Base-by-base conservation (phyloP, 148 eudicot genomes). In the Mesembryanthemum crystallinum region DNA sequence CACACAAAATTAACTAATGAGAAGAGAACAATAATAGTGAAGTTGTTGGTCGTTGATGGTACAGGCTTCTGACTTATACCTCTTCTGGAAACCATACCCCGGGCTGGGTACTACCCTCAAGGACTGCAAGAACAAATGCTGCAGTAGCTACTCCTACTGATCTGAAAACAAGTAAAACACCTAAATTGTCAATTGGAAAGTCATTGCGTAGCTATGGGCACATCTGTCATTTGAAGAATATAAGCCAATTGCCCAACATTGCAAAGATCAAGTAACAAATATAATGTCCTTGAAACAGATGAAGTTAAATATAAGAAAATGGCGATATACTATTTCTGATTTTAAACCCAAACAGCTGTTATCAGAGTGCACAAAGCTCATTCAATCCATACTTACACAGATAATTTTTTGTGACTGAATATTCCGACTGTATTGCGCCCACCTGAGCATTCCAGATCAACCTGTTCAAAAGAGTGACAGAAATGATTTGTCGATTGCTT, bases 11-110 rank as follows among this genome's bases (percentile, higher is more conserved):
- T 25, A 80, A 68, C 25, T 51, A 73, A 37, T 49, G 25, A 63
- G n/a, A 67, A 8, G 6, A 28, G 32, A 71, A 30, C 27, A 49
- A 45, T 47, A 33, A 25, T 18, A 61, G 14, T 35, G 43, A 13
- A n/a, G 23, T 29, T 73, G 4, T 27, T 39, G 15, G 7, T 20
- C 15, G 21, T 64, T 17, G 17, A 74, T 21, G 7, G 30, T 64
- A 45, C 17, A 25, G 66, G 63, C 21, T 75, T 64, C 58, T 45
- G n/a, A 62, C 45, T n/a, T n/a, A 37, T 89, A 95, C 98, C 98
- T 95, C 97, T 84, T 95, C 98, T 0, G 98, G 98, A 73, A 95
- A 95, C 98, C 98, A 95, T 60, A 95, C 97, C 12, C 98, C 98
- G 3, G 97, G 90, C 78, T 92, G 90, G 13, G 97, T 92, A 89